Base-by-base conservation (phyloP, 345 rosid genomes). In the Heritiera fomes region DNA sequence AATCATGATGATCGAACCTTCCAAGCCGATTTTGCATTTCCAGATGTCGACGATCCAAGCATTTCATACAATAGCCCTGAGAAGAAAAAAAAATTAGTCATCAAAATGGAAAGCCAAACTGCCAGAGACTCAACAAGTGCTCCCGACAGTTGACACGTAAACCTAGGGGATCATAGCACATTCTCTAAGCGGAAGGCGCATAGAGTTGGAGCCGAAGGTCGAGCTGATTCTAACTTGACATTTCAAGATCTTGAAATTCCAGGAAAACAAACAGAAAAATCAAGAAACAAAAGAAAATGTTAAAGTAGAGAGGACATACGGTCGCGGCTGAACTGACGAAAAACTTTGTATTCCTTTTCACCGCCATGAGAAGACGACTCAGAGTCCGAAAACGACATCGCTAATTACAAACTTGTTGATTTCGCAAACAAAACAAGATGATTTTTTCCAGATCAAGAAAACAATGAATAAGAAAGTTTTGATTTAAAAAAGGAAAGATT, bases 31-130 rank as follows among this genome's bases (percentile, higher is more conserved):
- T 84, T 95, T 5, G 93, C 83, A 77, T 89, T 95, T 20, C 86
- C 94, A 0, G 89, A 68, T 73, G 82, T 91, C 17, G 97, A 84
- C 17, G 95, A 84, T 81, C 94, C 98, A 69, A 95, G 93, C 98
- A 95, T 93, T 68, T 95, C 98, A 66, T 87, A 43, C 79, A 95
- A 82, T 79, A 95, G 79, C 55, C 98, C 98, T 93, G 85, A 55
- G 53, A 73, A 28, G 8, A 46, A 32, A n/a, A 23, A n/a, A 5
- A 68, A 17, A 4, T 20, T 32, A 38, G 53, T n/a, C 12, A 20
- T 17, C 49, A 58, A 60, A 23, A 17, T 7, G 53, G 3, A 28
- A 66, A 77, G 2, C 47, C 12, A 34, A 38, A 49, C 11, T 4
- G 17, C 8, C 52, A 69, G 9, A 69, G 8, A 46, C 61, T 55